Evolutionary conservation across 371 early-diverging fungal species (phyloP).

Genomic region (Mucor plumbeus): DNA sequence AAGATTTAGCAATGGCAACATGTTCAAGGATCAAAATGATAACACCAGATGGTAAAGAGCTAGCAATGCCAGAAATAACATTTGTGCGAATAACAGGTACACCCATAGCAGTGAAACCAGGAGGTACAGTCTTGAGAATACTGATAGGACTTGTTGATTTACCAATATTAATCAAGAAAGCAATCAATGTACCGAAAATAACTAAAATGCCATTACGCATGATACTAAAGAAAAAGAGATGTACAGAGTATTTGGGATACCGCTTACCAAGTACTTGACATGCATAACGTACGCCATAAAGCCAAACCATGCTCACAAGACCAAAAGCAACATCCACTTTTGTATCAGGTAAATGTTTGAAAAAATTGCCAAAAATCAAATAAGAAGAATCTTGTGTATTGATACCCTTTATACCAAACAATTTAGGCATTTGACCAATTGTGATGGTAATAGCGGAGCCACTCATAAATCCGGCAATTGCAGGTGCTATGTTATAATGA

Average conservation of each 20-base stretch:
- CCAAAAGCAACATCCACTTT: conserved; percentile 61
- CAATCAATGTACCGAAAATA: conserved; percentile 49
- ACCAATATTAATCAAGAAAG: conserved; percentile 51
- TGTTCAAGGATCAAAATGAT: conserved; percentile 83
- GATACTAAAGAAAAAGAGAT: conserved; percentile 56
- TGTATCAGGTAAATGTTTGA: conserved; percentile 50
- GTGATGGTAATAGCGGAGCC: conserved; percentile 82
- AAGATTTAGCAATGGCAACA: conserved; percentile 80
- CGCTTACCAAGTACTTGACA: conserved; percentile 38
- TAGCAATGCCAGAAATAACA: conserved; percentile 49
- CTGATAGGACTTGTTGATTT: conserved; percentile 48
- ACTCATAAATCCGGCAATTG: conserved; percentile 73
- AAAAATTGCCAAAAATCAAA: conserved; percentile 60
- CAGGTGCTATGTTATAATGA: conserved; percentile 37
- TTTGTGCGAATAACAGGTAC: conserved; percentile 51
- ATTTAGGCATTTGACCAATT: conserved; percentile 75
- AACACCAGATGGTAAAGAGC: conserved; percentile 65
- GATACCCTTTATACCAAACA: conserved; percentile 73
- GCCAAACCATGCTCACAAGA: conserved; percentile 45
- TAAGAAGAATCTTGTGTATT: conserved; percentile 63
- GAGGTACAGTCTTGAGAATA: conserved; percentile 73
- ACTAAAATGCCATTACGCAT: conserved; percentile 55
- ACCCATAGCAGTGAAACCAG: conserved; percentile 66
- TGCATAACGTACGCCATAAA: conserved; percentile 53
- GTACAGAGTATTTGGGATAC: conserved; percentile 47